These are phyloP conservation scores for Aureobasidium sp. DNA, from an alignment of 2,329 filamentous ascomycete species.

Conservation along the genomic window DNA sequence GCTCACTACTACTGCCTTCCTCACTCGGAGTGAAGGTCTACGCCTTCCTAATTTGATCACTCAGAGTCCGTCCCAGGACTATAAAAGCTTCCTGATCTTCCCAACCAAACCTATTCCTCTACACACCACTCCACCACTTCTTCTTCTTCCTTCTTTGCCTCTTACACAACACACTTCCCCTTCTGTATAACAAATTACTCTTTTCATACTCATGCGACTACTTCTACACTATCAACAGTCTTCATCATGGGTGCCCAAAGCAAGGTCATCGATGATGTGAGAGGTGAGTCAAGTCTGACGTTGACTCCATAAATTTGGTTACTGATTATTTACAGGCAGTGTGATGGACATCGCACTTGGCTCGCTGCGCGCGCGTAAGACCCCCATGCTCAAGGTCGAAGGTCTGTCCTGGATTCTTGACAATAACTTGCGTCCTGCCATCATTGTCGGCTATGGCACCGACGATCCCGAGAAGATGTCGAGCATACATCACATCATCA, in stretches of 20 bases:
- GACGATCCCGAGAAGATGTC: slow-evolving; percentile 3
- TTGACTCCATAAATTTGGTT: too few relatives aligned
- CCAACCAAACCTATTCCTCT: not conserved
- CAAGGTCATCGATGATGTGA: not conserved
- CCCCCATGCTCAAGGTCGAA: not conserved
- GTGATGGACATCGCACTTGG: slow-evolving; percentile 4
- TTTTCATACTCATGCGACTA: not conserved
- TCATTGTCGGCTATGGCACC: slow-evolving; percentile 1
- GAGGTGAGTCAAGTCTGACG: not conserved
- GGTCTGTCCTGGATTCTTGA: not conserved
- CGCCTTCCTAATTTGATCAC: not conserved
- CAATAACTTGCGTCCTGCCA: not conserved
- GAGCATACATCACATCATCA: not conserved
- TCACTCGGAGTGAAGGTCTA: not conserved
- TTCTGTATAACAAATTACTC: not conserved
- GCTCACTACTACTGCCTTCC: not conserved
- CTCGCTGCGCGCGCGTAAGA: not conserved
- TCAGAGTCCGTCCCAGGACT: not conserved
- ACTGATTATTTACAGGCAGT: not conserved
- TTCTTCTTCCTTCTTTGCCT: not conserved
- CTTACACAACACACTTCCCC: not conserved
- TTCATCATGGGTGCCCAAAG: not conserved
- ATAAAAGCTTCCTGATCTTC: not conserved
- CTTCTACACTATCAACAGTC: too few relatives aligned
- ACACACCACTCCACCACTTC: not conserved